Evolutionary conservation across 192 early-diverging fungal species (phyloP), one percentile per base, ranked within the genome.

Genomic region (Geosiphon pyriformis): DNA sequence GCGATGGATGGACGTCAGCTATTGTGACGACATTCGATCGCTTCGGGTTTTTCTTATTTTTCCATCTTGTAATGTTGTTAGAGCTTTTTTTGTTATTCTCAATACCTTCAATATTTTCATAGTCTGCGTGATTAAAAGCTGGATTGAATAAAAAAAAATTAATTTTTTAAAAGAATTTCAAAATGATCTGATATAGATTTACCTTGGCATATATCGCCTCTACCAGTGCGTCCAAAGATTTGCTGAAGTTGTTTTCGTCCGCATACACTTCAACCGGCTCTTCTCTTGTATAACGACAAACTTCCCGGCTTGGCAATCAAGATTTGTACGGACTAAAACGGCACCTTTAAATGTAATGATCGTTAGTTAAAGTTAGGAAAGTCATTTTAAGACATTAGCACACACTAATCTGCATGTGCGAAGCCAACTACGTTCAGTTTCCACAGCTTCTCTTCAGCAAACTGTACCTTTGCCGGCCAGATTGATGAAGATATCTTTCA

Each of bases 171-270:
- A 27, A 61, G 62, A 64, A 64, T 15, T 52, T 64, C 27, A 59
- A 68, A 68, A 51, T 37, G 48, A 60, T 15, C 42, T 42, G n/a
- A n/a, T n/a, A n/a, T n/a, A n/a, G n/a, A n/a, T n/a, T 69, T 50
- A 69, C 67, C 31, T 69, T 69, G n/a, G 35, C 47, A 60, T 46
- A 69, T 69, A 69, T 59, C 29, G 49, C 47, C 32, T 69, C 67
- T 2, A 69, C 31, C 33, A 69, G 30, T 25, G 60, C 67, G 29
- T 69, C 67, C 67, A 69, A 25, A 22, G 67, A 69, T 55, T 60
- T 61, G 31, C 48, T n/a, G 34, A 69, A 69, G 23, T 59, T 69
- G n/a, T 69, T 69, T 55, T 25, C 48, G 57, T 60, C 27, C 17
- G 58, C 67, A 37, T 69, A 61, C 18, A 69, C 67, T 34, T 69